These are phyloP conservation scores for Beta lomatogona DNA, from an alignment of 179 eudicot species.

Conservation along the genomic window DNA sequence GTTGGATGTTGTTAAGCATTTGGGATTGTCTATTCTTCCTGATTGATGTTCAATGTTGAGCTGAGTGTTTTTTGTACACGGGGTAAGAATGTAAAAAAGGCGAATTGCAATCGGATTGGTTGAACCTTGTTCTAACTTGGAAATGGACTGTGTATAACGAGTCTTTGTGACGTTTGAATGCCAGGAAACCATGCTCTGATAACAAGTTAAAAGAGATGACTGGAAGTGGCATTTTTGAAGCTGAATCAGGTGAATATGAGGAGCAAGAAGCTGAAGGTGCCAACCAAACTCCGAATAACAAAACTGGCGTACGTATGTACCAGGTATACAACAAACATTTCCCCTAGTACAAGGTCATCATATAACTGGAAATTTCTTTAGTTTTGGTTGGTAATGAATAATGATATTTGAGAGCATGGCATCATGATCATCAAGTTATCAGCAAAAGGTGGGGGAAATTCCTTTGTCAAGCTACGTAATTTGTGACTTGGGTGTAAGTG, in stretches of 20 bases:
- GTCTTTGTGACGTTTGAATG: not conserved
- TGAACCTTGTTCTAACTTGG: not conserved
- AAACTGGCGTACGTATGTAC: conserved; percentile 64
- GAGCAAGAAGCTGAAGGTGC: conserved; percentile 53
- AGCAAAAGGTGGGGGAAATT: not conserved
- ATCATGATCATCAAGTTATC: not conserved
- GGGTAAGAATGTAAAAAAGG: not conserved
- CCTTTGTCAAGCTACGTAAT: not conserved
- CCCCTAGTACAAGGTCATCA: not conserved
- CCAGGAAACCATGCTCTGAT: conserved; percentile 88
- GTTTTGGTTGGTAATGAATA: not conserved
- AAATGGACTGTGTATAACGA: not conserved
- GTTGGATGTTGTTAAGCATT: not conserved
- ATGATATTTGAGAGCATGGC: not conserved
- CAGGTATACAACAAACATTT: conserved; percentile 49
- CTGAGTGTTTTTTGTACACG: not conserved
- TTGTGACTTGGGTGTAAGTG: no score
- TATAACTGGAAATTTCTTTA: not conserved
- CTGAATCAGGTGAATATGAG: conserved; percentile 47
- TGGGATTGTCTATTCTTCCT: not conserved
- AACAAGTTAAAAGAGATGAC: conserved; percentile 86
- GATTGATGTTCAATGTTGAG: not conserved
- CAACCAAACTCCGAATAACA: conserved; percentile 45
- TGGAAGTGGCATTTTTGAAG: conserved; percentile 82
- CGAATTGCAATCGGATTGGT: not conserved